phyloP scores from a whole-genome alignment of 2,329 filamentous ascomycete species.

The Phialophora chinensis region DNA sequence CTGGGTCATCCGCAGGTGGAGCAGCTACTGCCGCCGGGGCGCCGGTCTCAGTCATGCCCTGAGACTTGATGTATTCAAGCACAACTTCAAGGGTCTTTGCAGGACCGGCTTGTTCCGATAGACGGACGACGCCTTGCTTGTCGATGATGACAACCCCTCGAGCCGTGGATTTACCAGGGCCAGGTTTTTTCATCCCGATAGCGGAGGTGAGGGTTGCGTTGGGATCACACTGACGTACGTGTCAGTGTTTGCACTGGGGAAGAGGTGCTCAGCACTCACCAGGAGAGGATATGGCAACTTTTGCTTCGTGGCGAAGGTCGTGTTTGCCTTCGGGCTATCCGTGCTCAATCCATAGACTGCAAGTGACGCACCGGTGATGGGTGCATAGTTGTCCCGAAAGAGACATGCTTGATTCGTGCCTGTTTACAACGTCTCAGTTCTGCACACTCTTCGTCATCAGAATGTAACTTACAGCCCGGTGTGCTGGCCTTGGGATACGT shows the following conservation, averaged over 20 bases:
- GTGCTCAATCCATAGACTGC: constrained; percentile 87
- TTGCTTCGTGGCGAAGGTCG: constrained; percentile 89
- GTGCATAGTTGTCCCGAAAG: constrained; percentile 83
- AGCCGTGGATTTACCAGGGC: constrained; percentile 67
- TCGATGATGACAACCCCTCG: constrained; percentile 88
- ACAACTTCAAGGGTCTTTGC: constrained; percentile 78
- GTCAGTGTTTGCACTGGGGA: neutral
- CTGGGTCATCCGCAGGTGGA: constrained; percentile 26
- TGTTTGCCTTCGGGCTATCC: constrained; percentile 90
- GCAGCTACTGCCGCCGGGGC: constrained; percentile 25
- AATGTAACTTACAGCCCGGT: constrained; percentile 72
- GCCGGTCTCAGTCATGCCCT: constrained; percentile 28
- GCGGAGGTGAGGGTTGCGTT: constrained; percentile 75
- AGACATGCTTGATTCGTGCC: constrained; percentile 92
- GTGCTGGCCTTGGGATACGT: constrained; percentile 96
- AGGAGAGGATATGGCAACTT: constrained; percentile 86
- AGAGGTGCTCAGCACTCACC: constrained; percentile 20
- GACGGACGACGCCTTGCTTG: constrained; percentile 80
- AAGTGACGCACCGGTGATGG: constrained; percentile 78
- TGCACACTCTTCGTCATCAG: neutral
- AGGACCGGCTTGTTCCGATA: constrained; percentile 76
- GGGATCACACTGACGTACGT: constrained; percentile 67
- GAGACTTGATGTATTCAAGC: constrained; percentile 61
- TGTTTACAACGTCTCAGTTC: constrained; percentile 46
- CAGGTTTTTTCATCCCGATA: constrained; percentile 87